Percentiles rank a stretch among this genome's conserved stretches.
These are phyloP conservation scores for Tagetes patula DNA, from an alignment of 129 eudicot species.

Conservation along the genomic window DNA sequence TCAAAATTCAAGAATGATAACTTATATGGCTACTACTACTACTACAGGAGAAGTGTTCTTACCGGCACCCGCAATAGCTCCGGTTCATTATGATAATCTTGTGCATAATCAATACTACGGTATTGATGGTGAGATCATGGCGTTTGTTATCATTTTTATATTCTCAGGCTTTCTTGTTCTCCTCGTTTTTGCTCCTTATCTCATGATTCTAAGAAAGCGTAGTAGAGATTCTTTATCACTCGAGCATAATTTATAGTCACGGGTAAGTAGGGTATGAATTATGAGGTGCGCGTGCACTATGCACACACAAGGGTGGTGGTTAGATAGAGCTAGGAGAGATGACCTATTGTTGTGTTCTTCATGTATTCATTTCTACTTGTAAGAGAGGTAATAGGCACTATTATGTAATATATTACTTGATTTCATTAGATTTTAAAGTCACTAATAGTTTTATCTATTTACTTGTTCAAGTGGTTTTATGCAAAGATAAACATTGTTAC, in stretches of 20 bases:
- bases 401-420: slow-evolving; percentile 14
- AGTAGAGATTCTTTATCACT: slow-evolving; percentile 7
- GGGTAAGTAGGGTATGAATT: slow-evolving; percentile 16
- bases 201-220: slow-evolving; percentile 25
- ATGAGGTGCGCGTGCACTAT: neutral
- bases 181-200: slow-evolving; percentile 15
- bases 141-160: slow-evolving; percentile 23
- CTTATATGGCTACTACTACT: slow-evolving; percentile 20
- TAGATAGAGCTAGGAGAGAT: neutral
- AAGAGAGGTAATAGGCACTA: slow-evolving; percentile 5
- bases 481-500: too few species aligned
- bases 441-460: neutral
- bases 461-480: neutral
- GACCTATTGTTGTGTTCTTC: slow-evolving; percentile 18
- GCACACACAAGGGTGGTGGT: neutral
- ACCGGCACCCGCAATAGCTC: slow-evolving; percentile 31
- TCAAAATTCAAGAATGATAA: neutral
- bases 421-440: neutral
- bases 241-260: slow-evolving; percentile 10
- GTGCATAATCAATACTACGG: slow-evolving; percentile 23
- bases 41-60: slow-evolving; percentile 20
- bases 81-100: slow-evolving; percentile 2
- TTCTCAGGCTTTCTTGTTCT: slow-evolving; percentile 23
- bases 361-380: neutral
- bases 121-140: slow-evolving; percentile 32